Evolutionary conservation across 2,329 filamentous ascomycete species (phyloP).

Genomic region (Stachybotrys chartarum): DNA sequence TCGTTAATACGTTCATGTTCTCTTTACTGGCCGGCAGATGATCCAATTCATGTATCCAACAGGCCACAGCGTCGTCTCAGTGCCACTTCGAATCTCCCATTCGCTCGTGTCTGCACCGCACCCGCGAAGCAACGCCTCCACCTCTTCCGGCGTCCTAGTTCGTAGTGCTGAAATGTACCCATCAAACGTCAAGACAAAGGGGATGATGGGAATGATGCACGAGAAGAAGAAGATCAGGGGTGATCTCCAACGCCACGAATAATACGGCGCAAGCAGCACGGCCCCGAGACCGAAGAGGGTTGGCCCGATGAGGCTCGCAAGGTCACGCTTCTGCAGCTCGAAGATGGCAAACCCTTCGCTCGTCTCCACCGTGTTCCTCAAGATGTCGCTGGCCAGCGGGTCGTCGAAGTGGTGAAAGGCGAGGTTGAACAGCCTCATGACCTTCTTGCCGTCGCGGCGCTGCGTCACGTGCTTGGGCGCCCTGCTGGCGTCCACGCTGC

Average conservation of each 20-base stretch:
- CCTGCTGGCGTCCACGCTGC: constrained; percentile 57
- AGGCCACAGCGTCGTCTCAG: constrained; percentile 41
- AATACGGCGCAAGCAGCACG: constrained; percentile 43
- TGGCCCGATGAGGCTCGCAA: constrained; percentile 46
- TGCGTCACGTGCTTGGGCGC: constrained; percentile 44
- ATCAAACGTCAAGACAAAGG: constrained; percentile 62
- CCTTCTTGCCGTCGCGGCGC: constrained; percentile 32
- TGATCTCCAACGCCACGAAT: constrained; percentile 44
- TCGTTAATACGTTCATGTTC: neutral
- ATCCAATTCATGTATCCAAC: constrained; percentile 45
- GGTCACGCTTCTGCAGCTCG: constrained; percentile 62
- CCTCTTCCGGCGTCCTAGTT: constrained; percentile 60
- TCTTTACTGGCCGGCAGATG: constrained; percentile 32
- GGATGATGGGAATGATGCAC: constrained; percentile 59
- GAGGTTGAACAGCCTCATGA: constrained; percentile 66
- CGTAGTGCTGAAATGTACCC: constrained; percentile 60
- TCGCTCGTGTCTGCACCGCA: constrained; percentile 34
- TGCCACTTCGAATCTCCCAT: constrained; percentile 45
- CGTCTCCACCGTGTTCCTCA: constrained; percentile 57
- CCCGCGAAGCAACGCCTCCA: constrained; percentile 49
- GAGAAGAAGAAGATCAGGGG: constrained; percentile 55
- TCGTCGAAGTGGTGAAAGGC: constrained; percentile 75
- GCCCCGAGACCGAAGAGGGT: constrained; percentile 45
- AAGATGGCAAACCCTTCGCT: constrained; percentile 65
- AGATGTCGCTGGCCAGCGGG: constrained; percentile 48